These are phyloP conservation scores for Candolleomyces eurysporus DNA, from an alignment of 768 basidiomycete genomes.

Conservation along the genomic window DNA sequence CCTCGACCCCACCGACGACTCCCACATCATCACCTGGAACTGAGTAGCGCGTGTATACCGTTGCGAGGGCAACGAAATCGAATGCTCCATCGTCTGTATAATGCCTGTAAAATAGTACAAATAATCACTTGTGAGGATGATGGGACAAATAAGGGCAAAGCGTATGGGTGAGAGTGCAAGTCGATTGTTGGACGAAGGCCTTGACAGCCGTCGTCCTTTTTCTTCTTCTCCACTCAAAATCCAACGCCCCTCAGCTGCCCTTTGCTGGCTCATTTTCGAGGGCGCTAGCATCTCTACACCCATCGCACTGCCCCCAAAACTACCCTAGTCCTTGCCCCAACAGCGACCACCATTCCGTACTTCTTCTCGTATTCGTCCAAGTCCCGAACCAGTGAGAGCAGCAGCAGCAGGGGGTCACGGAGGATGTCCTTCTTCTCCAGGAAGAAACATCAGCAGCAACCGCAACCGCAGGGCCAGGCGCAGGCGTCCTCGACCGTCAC, in stretches of 20 bases:
- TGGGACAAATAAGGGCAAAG: conserved; percentile 8
- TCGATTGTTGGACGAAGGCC: background rate
- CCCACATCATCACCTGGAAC: conserved; percentile 1
- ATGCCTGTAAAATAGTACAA: background rate
- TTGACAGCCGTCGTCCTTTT: background rate
- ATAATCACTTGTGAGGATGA: background rate
- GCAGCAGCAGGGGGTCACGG: conserved; percentile 36
- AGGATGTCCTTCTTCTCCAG: conserved; percentile 95
- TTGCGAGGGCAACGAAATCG: background rate
- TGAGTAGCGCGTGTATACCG: background rate
- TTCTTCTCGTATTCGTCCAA: background rate
- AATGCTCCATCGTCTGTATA: background rate
- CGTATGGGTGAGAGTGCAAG: background rate
- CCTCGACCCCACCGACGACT: background rate
- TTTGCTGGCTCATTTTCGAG: background rate
- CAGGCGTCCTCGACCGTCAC: conserved; percentile 45
- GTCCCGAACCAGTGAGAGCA: conserved; percentile 1
- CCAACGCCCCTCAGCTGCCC: background rate
- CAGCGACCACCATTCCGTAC: conserved; percentile 8
- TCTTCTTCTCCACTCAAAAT: conserved; percentile 8
- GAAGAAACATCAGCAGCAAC: conserved; percentile 64
- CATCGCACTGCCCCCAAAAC: background rate
- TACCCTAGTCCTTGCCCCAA: background rate
- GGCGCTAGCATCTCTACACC: too few species aligned
- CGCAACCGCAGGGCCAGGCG: conserved; percentile 6